Conservation (phyloP, 2,329 filamentous ascomycete genomes). For the Zarea fungicola region DNA sequence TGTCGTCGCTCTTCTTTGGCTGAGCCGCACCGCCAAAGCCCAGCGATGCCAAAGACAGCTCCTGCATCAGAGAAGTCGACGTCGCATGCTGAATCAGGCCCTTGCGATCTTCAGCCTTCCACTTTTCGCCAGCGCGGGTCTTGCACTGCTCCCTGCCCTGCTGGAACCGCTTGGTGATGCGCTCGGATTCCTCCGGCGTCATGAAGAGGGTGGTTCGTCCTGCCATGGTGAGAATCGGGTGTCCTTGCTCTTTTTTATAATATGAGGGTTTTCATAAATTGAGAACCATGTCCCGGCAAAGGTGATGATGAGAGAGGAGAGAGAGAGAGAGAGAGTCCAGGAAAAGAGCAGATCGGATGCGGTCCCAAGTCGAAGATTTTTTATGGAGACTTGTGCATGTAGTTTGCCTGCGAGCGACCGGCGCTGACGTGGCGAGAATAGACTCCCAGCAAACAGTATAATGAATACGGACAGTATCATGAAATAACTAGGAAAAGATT, state of each 20-base stretch:
- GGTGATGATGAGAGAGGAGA: neutral
- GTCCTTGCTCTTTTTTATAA: neutral
- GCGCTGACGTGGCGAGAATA: neutral
- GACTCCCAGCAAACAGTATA: too few relatives aligned
- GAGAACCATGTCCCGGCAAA: conserved; percentile 1
- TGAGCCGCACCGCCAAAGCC: conserved; percentile 15
- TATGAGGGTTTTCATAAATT: neutral
- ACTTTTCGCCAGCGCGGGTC: conserved; percentile 17
- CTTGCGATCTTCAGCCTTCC: conserved; percentile 18
- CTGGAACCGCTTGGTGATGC: conserved; percentile 22
- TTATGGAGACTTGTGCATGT: conserved; percentile 8
- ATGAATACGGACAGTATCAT: too few relatives aligned
- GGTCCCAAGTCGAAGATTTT: neutral
- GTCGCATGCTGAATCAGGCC: conserved; percentile 22
- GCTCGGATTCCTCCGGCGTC: conserved; percentile 25
- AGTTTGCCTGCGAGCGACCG: neutral
- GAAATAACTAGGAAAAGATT: too few relatives aligned
- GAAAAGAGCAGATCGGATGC: neutral
- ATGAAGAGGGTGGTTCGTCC: conserved; percentile 26
- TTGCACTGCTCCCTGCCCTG: conserved; percentile 19
- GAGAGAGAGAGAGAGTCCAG: neutral
- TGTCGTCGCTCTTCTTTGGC: conserved; percentile 17
- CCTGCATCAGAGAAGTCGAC: conserved; percentile 26
- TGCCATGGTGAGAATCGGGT: conserved; percentile 16
- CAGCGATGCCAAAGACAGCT: conserved; percentile 22